These are phyloP conservation scores for Fibroporia radiculosa DNA, from an alignment of 768 basidiomycete genomes.

Conservation along the genomic window DNA sequence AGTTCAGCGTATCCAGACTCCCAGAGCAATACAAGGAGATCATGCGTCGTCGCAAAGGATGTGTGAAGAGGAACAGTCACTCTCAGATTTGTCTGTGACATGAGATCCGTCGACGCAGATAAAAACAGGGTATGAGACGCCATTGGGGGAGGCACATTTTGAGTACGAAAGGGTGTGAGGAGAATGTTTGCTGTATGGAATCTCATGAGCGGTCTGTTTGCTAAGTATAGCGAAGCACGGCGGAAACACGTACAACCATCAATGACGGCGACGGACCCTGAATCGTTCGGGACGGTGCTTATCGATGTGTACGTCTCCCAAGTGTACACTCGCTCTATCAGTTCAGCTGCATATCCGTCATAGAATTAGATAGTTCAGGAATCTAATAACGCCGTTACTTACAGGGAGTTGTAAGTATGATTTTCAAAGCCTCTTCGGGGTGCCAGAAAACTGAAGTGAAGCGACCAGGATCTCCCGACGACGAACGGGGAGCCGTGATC, in stretches of 20 bases:
- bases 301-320: conserved; percentile 75
- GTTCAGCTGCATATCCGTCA: conserved; percentile 30
- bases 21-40: conserved; percentile 63
- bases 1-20: conserved; percentile 60
- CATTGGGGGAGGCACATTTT: conserved; percentile 99
- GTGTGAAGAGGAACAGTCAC: conserved; percentile 61
- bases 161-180: conserved; percentile 86
- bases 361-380: background rate
- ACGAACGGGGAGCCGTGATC: conserved; percentile 39
- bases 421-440: conserved; percentile 61
- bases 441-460: conserved; percentile 85
- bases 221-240: background rate
- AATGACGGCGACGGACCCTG: conserved; percentile 80
- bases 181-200: conserved; percentile 56
- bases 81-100: conserved; percentile 12
- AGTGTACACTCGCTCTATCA: conserved; percentile 54
- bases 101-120: conserved; percentile 9
- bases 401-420: conserved; percentile 68
- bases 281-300: conserved; percentile 57
- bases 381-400: conserved; percentile 20
- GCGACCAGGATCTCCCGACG: conserved; percentile 29
- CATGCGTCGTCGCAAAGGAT: conserved; percentile 48
- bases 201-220: background rate
- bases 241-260: conserved; percentile 67
- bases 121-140: conserved; percentile 48